Evolutionary conservation across 805 yeast genomes (phyloP).

Genomic region (Wickerhamiella spandovensis): DNA sequence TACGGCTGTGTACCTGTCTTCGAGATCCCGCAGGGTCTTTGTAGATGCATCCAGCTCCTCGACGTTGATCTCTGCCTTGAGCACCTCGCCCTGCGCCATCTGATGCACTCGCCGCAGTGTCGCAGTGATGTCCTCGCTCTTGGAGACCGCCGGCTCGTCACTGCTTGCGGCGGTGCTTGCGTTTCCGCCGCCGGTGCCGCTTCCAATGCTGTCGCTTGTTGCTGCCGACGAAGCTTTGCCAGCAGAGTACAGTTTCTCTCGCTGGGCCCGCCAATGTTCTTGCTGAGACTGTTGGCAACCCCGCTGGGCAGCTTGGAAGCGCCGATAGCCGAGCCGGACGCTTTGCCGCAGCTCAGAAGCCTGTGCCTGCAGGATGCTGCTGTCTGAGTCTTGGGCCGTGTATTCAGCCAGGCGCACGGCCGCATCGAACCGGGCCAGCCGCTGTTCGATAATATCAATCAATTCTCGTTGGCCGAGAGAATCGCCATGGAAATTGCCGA

Average conservation of each 20-base stretch:
- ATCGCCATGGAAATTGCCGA: conserved; percentile 1
- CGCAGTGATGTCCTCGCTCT: conserved; percentile 20
- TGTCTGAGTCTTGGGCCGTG: not conserved
- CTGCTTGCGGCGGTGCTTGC: not conserved
- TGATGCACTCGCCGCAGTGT: conserved; percentile 23
- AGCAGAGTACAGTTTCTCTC: not conserved
- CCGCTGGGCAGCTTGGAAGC: conserved; percentile 18
- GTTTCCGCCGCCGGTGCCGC: too few relatives aligned
- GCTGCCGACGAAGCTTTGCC: not conserved
- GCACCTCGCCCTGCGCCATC: conserved; percentile 28
- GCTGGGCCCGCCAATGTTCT: not conserved
- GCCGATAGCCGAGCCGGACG: conserved; percentile 6
- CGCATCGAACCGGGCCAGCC: conserved; percentile 7
- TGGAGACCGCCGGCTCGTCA: conserved; percentile 7
- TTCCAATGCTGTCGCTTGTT: too few relatives aligned
- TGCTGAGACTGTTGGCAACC: conserved; percentile 5
- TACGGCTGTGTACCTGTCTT: conserved; percentile 25
- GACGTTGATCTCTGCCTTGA: conserved; percentile 25
- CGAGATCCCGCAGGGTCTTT: conserved; percentile 22
- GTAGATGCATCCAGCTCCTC: conserved; percentile 28
- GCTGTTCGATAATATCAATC: conserved; percentile 1
- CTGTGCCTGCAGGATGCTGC: too few relatives aligned
- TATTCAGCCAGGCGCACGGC: conserved; percentile 5
- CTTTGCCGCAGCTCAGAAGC: not conserved
- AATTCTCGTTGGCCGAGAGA: not conserved